Percentiles rank a stretch among this genome's conserved stretches.
Evolutionary conservation across 2,329 filamentous ascomycete genomes (phyloP).

Genomic region (Fusarium udum): DNA sequence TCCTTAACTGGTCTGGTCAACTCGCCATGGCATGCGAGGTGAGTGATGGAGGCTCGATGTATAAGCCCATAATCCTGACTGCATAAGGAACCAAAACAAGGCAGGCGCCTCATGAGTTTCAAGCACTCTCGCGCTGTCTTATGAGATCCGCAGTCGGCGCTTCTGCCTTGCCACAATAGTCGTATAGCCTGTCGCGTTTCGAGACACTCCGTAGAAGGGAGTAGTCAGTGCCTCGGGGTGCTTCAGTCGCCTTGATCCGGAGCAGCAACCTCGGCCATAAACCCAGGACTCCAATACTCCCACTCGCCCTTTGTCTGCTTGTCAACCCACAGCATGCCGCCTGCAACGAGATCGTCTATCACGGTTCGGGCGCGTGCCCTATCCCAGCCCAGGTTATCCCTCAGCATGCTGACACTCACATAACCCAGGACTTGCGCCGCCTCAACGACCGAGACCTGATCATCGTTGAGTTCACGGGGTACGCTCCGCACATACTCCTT

Average conservation of each 20-base stretch:
- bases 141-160: neutral
- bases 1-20: too few species aligned
- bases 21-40: neutral
- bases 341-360: constrained; percentile 86
- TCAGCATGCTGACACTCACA: constrained; percentile 88
- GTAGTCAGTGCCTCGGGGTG: neutral
- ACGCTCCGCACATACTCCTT: constrained; percentile 91
- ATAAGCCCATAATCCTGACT: neutral
- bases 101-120: neutral
- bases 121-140: neutral
- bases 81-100: neutral
- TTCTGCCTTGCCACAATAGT: neutral
- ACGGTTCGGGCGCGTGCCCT: constrained; percentile 85
- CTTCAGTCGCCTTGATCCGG: constrained; percentile 31
- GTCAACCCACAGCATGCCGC: constrained; percentile 95
- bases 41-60: neutral
- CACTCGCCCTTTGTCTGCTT: constrained; percentile 79
- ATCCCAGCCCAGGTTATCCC: constrained; percentile 87
- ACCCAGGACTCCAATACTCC: constrained; percentile 92
- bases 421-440: constrained; percentile 90
- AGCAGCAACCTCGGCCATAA: constrained; percentile 63
- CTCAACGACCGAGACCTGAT: constrained; percentile 92
- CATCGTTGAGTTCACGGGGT: constrained; percentile 92
- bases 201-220: neutral
- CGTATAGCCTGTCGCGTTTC: neutral